phyloP scores from a whole-genome alignment of 2,329 filamentous ascomycete genomes.

The Chrysoporthe austroafricana region DNA sequence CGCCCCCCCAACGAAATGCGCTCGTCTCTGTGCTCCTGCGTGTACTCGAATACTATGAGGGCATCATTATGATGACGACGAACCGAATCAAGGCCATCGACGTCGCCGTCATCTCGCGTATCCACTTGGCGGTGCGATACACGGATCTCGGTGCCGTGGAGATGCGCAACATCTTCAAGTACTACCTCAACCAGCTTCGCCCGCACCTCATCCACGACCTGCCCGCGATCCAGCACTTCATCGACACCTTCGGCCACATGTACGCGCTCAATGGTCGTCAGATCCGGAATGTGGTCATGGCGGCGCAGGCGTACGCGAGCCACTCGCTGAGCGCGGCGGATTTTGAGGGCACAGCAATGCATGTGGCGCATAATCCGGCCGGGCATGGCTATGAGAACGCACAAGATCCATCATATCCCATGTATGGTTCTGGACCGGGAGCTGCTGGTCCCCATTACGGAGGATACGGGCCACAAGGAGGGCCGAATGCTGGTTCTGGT shows the following conservation, averaged over 20 bases:
- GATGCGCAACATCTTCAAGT: slow-evolving; percentile 29
- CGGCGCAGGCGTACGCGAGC: slow-evolving; percentile 20
- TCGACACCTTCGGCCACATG: slow-evolving; percentile 6
- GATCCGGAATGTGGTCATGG: slow-evolving; percentile 21
- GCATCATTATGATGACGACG: slow-evolving; percentile 31
- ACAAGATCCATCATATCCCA: neutral
- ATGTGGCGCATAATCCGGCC: neutral
- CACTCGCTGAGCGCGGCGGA: neutral
- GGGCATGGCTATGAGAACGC: neutral
- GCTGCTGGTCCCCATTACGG: neutral
- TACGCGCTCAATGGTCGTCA: slow-evolving; percentile 17
- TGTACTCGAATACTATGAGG: slow-evolving; percentile 28
- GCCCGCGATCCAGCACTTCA: neutral
- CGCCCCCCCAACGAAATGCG: slow-evolving; percentile 26
- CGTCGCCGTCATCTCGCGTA: slow-evolving; percentile 32
- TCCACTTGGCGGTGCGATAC: slow-evolving; percentile 33
- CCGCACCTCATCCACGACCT: slow-evolving; percentile 20
- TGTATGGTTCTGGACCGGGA: neutral
- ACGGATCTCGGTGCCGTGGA: slow-evolving; percentile 25
- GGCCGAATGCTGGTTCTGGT: neutral
- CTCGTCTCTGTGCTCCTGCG: slow-evolving; percentile 30
- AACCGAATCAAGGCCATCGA: slow-evolving; percentile 34
- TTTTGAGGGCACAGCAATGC: neutral
- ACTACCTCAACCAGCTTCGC: slow-evolving; percentile 30
- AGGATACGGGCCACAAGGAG: neutral